Percentiles rank a stretch among this genome's conserved stretches.
Conservation (phyloP, 768 basidiomycete species). For the Floccularia luteovirens region DNA sequence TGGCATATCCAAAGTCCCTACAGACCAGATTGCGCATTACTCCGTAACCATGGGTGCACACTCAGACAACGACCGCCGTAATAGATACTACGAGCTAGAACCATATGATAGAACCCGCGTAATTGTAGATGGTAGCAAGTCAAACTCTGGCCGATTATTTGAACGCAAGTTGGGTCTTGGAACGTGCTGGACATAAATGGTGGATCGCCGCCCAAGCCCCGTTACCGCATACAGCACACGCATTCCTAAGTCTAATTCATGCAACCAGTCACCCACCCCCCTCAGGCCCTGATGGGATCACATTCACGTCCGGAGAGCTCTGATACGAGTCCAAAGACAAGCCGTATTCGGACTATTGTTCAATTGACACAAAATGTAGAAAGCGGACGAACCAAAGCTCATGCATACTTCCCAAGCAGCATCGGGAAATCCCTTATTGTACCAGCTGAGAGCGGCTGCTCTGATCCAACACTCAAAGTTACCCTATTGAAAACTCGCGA, state of each 20-base stretch:
- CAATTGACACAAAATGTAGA: conserved; percentile 78
- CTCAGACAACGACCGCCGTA: conserved; percentile 34
- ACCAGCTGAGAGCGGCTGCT: conserved; percentile 33
- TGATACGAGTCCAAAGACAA: conserved; percentile 14
- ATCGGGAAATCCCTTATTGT: conserved; percentile 47
- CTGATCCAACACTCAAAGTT: conserved; percentile 41
- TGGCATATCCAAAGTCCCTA: neutral
- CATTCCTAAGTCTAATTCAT: conserved; percentile 70
- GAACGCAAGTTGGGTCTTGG: conserved; percentile 84
- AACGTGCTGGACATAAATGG: conserved; percentile 62
- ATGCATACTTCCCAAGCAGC: conserved; percentile 63
- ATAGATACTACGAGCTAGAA: conserved; percentile 68
- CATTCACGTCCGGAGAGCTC: conserved; percentile 2
- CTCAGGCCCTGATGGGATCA: conserved; percentile 11
- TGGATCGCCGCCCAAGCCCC: conserved; percentile 89
- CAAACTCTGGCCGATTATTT: conserved; percentile 47
- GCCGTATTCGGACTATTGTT: conserved; percentile 65
- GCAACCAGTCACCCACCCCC: conserved; percentile 33
- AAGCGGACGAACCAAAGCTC: conserved; percentile 62
- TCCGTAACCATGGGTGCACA: conserved; percentile 43
- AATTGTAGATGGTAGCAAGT: conserved; percentile 1
- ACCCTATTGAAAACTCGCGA: conserved; percentile 39
- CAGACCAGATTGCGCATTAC: conserved; percentile 34
- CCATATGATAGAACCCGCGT: conserved; percentile 84
- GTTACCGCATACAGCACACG: conserved; percentile 56